Evolutionary conservation across 345 rosid genomes (phyloP), one percentile per base, ranked within the genome.

Genomic region (Psidium friedrichsthalianum): DNA sequence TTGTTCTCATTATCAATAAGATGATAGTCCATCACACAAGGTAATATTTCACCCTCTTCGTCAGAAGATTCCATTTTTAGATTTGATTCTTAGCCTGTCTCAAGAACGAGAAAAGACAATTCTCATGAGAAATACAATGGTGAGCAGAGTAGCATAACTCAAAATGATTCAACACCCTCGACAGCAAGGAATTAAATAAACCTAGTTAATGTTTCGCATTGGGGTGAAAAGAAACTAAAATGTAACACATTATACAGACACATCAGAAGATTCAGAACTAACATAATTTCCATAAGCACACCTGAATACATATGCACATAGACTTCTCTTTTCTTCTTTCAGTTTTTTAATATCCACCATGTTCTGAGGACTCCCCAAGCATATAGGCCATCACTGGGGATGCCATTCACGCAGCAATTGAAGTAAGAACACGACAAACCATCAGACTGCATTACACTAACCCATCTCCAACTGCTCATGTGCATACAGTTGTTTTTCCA

Each of bases 21-120:
- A 82, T 87, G 83, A 80, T 92, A 93, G 20, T 86, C 86, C 0
- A 88, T 85, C 40, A 92, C 90, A 32, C 86, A 83, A 51, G 88
- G 90, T 32, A 87, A 44, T 54, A 86, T 82, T 44, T 92, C 94
- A 8, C 90, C 90, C 87, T 93, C 95, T 56, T 93, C 95, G 20
- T 93, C 93, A 8, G 95, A 91, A 3, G 88, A 88, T 44, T 56
- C 86, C 94, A 92, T 91, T 78, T 20, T 53, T 56, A 13, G 42
- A 69, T 69, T 69, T 69, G 22, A 69, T 8, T 69, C 47, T 36
- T 42, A 69, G 14, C 80, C 80, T 69, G 47, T 36, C 47, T 69
- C 47, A 36, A 69, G 25, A 69, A 69, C 18, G 47, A 69, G 47
- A 69, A 56, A 24, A 32, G 47, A 25, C 25, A 5, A 20, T 69